Base-by-base conservation (phyloP, 148 eudicot species). In the Diospyros kaki region DNA sequence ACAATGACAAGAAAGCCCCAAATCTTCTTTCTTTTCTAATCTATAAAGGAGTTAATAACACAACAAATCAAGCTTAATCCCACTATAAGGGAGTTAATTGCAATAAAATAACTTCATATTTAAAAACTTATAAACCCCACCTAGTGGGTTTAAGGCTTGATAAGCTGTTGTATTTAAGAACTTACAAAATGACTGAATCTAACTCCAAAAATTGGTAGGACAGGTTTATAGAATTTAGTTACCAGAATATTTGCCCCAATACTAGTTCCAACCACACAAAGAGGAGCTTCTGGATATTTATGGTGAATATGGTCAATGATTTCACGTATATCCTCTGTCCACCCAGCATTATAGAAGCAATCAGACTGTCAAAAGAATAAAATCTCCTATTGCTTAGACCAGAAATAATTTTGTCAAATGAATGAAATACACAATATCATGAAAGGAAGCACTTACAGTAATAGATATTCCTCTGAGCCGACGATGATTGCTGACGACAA, bases 181-280 rank as follows among this genome's bases (percentile, higher is more conserved):
- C 28, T 28, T 28, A 28, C 28, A 28, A 28, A 28, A 28, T 28
- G 28, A 28, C 28, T 28, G 28, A 28, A 28, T 28, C 28, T 28
- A 28, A 28, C 28, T 28, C 28, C 0, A 28, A 0, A 28, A 28
- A 28, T 28, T 28, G 68, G 17, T 2, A 54, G n/a, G 6, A 15
- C 17, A 18, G 54, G 38, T 12, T 58, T 46, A n/a, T 48, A 68
- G 66, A 75, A 58, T 9, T 41, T 13, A 13, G 53, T 43, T 88
- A 95, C 99, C 97, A 95, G 65, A 73, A 95, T 46, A 74, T 95
- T 95, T 74, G 99, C 99, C 18, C 96, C 99, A 79, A 95, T 84
- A 89, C 97, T 95, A 51, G 96, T 92, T 77, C 99, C 99, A 70
- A 89, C 84, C 77, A 84, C 79, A 86, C 84, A 95, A 66, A 95